phyloP scores from a whole-genome alignment of 176 grass and related monocot species.

The Carex scoparia region DNA sequence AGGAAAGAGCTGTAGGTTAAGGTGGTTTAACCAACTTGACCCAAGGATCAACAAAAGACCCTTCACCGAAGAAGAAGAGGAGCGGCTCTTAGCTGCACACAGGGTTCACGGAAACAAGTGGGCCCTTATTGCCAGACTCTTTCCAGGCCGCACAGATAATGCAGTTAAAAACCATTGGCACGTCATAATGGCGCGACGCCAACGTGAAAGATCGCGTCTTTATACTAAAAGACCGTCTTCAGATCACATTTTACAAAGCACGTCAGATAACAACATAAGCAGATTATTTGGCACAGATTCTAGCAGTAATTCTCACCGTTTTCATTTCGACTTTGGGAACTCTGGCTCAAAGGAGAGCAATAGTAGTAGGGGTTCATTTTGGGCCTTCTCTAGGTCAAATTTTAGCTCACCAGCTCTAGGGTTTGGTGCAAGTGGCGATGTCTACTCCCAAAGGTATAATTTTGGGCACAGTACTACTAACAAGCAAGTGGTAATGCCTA shows the following conservation, averaged over 20 bases:
- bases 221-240: slow-evolving; percentile 15
- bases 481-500: slow-evolving; percentile 18
- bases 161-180: slow-evolving; percentile 71
- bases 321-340: slow-evolving; percentile 23
- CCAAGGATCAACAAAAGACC: slow-evolving; percentile 63
- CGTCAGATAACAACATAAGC: not conserved
- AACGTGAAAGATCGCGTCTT: slow-evolving; percentile 28
- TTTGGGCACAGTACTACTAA: slow-evolving; percentile 12
- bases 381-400: slow-evolving; percentile 34
- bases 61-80: slow-evolving; percentile 58
- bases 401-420: slow-evolving; percentile 2
- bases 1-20: slow-evolving; percentile 74
- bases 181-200: slow-evolving; percentile 57
- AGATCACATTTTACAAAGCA: not conserved
- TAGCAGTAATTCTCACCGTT: not conserved
- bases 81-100: slow-evolving; percentile 48
- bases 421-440: slow-evolving; percentile 9
- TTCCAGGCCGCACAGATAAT: slow-evolving; percentile 59
- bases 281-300: slow-evolving; percentile 14
- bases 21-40: slow-evolving; percentile 81
- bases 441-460: slow-evolving; percentile 27
- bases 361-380: not conserved
- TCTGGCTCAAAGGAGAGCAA: not conserved
- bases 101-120: slow-evolving; percentile 46
- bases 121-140: slow-evolving; percentile 53